These are phyloP conservation scores for Aspergillus quadrilineatus DNA, from an alignment of 2,329 filamentous ascomycete species.

Conservation along the genomic window DNA sequence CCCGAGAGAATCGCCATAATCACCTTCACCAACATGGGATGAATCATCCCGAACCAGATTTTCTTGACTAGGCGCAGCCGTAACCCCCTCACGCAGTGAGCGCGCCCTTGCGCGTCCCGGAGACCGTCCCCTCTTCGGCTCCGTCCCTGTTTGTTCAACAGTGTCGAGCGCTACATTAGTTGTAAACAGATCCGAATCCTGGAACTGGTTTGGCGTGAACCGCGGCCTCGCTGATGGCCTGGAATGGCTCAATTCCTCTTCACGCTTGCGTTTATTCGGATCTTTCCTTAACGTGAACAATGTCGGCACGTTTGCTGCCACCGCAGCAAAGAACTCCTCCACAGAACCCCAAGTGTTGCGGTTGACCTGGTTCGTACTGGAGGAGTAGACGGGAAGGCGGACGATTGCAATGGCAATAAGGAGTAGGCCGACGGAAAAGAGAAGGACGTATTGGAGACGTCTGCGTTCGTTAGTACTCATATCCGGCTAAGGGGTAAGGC, in stretches of 20 bases:
- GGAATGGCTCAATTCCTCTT: background rate
- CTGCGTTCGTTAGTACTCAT: background rate
- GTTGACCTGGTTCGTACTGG: conserved; percentile 1
- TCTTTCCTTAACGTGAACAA: conserved; percentile 12
- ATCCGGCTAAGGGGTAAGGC: background rate
- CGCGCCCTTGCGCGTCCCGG: background rate
- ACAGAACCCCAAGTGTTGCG: conserved; percentile 9
- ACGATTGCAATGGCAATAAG: conserved; percentile 11
- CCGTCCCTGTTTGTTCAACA: background rate
- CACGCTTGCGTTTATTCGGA: background rate
- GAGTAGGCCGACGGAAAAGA: conserved; percentile 15
- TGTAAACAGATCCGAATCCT: conserved; percentile 2
- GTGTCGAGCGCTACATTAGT: conserved; percentile 8
- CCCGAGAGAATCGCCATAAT: background rate
- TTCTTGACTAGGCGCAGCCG: background rate
- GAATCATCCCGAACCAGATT: background rate
- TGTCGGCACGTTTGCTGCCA: conserved; percentile 16
- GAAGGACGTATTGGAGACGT: conserved; percentile 8
- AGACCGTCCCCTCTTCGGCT: background rate
- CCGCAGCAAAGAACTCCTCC: conserved; percentile 10
- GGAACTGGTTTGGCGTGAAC: background rate
- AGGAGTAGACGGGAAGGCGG: conserved; percentile 8
- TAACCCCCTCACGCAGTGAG: background rate
- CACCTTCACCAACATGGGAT: background rate
- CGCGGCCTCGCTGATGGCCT: background rate